These are phyloP conservation scores for Pilasporangium apinafurcum DNA, from an alignment of 352 stramenopile genomes.

Conservation along the genomic window DNA sequence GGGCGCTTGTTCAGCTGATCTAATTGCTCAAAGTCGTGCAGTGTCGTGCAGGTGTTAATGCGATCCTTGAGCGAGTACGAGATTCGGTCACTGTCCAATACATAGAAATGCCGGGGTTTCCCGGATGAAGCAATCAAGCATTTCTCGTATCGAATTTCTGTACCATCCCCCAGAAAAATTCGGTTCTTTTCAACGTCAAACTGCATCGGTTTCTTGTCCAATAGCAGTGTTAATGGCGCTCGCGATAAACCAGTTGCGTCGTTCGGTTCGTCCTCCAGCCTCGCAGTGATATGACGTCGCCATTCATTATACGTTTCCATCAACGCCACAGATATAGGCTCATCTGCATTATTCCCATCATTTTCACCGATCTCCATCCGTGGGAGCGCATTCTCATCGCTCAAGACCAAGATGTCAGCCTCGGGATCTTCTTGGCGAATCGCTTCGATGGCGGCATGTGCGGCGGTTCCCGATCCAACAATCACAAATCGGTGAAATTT, in stretches of 20 bases:
- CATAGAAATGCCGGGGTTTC: constrained; percentile 82
- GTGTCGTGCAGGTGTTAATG: constrained; percentile 82
- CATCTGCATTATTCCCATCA: constrained; percentile 6
- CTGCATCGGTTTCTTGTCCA: constrained; percentile 67
- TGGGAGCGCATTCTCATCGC: constrained; percentile 64
- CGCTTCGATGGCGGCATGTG: constrained; percentile 87
- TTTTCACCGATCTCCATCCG: constrained; percentile 39
- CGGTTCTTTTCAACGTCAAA: constrained; percentile 85
- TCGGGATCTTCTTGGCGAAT: constrained; percentile 75
- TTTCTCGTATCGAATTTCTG: constrained; percentile 77
- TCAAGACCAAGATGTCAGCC: constrained; percentile 87
- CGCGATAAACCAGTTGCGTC: constrained; percentile 3
- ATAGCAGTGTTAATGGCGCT: constrained; percentile 62
- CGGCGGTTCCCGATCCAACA: constrained; percentile 81
- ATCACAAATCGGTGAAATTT: constrained; percentile 88
- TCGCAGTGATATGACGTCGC: constrained; percentile 75
- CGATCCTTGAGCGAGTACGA: constrained; percentile 79
- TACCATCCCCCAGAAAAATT: constrained; percentile 76
- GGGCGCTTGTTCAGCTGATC: constrained; percentile 40
- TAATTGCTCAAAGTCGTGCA: constrained; percentile 78
- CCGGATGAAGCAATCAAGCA: constrained; percentile 85
- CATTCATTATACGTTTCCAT: constrained; percentile 89
- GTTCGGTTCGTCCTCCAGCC: constrained; percentile 65
- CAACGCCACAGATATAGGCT: constrained; percentile 44
- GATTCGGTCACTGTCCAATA: constrained; percentile 78